Conservation (phyloP, 129 eudicot genomes). For the Escallonia rubra region DNA sequence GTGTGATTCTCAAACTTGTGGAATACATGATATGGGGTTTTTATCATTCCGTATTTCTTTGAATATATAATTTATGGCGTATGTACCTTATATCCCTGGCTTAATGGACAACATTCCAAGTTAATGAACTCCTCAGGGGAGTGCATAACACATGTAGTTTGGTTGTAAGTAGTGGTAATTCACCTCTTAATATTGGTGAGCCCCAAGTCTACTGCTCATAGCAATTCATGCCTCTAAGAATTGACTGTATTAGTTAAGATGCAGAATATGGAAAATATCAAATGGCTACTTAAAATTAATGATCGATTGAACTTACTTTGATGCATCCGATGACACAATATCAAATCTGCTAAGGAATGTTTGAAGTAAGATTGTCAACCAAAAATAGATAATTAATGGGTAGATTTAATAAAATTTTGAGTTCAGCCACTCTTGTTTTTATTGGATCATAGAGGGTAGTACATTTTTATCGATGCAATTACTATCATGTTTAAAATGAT, state of each 20-base stretch:
- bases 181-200: conserved; percentile 54
- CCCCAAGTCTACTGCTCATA: conserved; percentile 86
- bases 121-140: conserved; percentile 47
- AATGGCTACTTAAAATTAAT: conserved; percentile 6
- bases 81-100: conserved; percentile 52
- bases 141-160: conserved; percentile 42
- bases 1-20: too few relatives aligned
- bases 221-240: conserved; percentile 70
- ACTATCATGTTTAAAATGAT: too few relatives aligned
- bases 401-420: too few relatives aligned
- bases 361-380: too few relatives aligned
- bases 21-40: too few relatives aligned
- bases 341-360: background rate
- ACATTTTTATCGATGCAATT: too few relatives aligned
- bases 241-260: conserved; percentile 21
- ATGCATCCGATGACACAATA: conserved; percentile 50
- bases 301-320: conserved; percentile 51
- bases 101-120: conserved; percentile 47
- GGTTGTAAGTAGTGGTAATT: conserved; percentile 50
- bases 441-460: too few relatives aligned
- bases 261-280: background rate
- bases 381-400: too few relatives aligned
- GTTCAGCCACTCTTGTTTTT: too few relatives aligned
- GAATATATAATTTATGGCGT: too few relatives aligned
- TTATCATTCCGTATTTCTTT: too few relatives aligned